Evolutionary conservation across 495 filamentous ascomycete species (phyloP).

Genomic region (Hypoxylon cercidicola): DNA sequence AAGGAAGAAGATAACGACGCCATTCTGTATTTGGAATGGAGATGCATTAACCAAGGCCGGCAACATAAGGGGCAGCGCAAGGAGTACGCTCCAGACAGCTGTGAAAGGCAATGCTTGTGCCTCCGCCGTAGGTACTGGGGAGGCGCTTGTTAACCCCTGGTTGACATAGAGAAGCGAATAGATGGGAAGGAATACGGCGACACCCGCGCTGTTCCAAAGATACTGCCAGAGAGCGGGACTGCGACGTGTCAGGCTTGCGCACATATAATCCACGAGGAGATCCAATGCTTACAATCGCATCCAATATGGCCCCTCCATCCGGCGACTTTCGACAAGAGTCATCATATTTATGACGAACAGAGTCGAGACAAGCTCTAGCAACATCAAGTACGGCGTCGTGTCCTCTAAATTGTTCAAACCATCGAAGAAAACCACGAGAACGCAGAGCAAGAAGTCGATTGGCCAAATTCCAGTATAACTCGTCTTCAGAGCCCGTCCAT

Average conservation of each 20-base stretch:
- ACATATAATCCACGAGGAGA: background rate
- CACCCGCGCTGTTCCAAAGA: conserved; percentile 8
- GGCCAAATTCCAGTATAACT: conserved; percentile 12
- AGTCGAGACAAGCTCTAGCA: conserved; percentile 10
- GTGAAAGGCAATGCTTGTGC: conserved; percentile 11
- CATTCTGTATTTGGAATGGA: conserved; percentile 1
- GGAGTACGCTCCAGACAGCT: conserved; percentile 4
- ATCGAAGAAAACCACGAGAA: conserved; percentile 10
- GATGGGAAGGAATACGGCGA: conserved; percentile 10
- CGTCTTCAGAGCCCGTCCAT: conserved; percentile 8
- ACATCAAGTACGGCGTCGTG: background rate
- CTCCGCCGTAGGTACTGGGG: conserved; percentile 1
- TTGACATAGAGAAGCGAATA: conserved; percentile 8
- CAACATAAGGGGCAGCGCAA: conserved; percentile 3
- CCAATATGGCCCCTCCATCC: background rate
- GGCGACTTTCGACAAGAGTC: conserved; percentile 14
- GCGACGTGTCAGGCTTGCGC: background rate
- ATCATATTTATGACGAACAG: conserved; percentile 14
- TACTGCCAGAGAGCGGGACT: conserved; percentile 13
- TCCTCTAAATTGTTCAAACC: background rate
- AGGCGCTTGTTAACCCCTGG: background rate
- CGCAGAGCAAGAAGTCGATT: conserved; percentile 9
- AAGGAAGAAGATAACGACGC: conserved; percentile 5
- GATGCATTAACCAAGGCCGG: conserved; percentile 3
- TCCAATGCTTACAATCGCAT: conserved; percentile 11